A percentile compares a stretch with the other conserved stretches of the same genome.
phyloP scores from a whole-genome alignment of 495 filamentous ascomycete species.

The Podospora bellae-mahoneyi region DNA sequence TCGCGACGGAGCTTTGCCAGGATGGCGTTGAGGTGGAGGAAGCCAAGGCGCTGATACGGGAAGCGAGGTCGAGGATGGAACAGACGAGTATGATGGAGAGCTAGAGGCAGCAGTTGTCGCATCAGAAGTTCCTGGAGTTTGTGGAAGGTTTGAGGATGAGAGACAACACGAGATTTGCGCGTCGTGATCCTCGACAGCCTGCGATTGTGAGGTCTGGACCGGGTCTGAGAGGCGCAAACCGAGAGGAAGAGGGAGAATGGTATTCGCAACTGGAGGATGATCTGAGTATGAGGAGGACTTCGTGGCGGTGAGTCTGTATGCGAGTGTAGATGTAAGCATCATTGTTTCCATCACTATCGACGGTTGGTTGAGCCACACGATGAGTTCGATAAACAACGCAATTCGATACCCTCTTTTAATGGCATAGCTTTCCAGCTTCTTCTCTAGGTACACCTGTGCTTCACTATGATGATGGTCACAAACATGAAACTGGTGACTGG shows the following conservation, averaged over 20 bases:
- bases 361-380: background rate
- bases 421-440: too few relatives aligned
- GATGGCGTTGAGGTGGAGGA: slow-evolving; percentile 98
- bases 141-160: background rate
- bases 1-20: slow-evolving; percentile 88
- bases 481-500: background rate
- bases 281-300: background rate
- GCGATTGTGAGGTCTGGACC: background rate
- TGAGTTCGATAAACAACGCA: background rate
- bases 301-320: background rate
- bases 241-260: background rate
- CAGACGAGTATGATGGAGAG: slow-evolving; percentile 34
- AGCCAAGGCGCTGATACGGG: slow-evolving; percentile 89
- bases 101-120: slow-evolving; percentile 23
- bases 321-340: background rate
- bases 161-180: background rate
- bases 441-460: background rate
- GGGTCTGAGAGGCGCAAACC: background rate
- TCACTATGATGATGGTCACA: background rate
- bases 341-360: background rate
- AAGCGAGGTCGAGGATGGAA: slow-evolving; percentile 79
- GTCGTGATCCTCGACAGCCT: background rate
- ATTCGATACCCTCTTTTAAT: background rate
- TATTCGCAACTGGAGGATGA: background rate
- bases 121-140: background rate